Evolutionary conservation across 2,329 filamentous ascomycete genomes (phyloP).

Genomic region (Laburnicola sp.): DNA sequence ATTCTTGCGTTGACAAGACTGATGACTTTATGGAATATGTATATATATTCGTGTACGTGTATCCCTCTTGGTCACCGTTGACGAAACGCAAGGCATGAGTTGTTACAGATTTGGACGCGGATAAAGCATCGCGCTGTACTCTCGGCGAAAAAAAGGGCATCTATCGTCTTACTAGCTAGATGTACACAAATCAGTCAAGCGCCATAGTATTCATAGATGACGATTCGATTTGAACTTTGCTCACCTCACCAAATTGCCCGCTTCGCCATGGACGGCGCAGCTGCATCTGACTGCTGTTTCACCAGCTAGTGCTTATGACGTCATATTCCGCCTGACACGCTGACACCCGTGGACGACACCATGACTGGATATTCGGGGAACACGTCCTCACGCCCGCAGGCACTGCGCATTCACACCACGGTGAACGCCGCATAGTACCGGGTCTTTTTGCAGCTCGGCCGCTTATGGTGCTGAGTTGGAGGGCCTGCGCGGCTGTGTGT

Average conservation of each 20-base stretch:
- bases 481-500: no score
- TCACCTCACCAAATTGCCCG: not conserved
- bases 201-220: not conserved
- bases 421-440: not conserved
- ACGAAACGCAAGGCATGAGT: no score
- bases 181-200: no score
- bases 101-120: no score
- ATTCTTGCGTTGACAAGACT: not conserved
- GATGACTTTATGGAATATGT: conserved; percentile 1
- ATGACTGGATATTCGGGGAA: not conserved
- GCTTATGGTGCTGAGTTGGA: not conserved
- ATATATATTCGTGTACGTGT: not conserved
- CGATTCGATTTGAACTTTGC: not conserved
- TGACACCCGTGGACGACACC: not conserved
- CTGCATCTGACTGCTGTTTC: not conserved
- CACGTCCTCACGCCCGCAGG: not conserved
- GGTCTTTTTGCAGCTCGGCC: not conserved
- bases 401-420: not conserved
- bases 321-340: conserved; percentile 2
- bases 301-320: not conserved
- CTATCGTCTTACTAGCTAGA: no score
- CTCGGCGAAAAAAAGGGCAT: no score
- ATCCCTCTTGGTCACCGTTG: not conserved
- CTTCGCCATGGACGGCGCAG: no score
- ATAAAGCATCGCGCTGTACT: no score